Percentiles rank a stretch among this genome's conserved stretches.
Conservation (phyloP, 768 basidiomycete species). For the Mycena sanguinolenta region DNA sequence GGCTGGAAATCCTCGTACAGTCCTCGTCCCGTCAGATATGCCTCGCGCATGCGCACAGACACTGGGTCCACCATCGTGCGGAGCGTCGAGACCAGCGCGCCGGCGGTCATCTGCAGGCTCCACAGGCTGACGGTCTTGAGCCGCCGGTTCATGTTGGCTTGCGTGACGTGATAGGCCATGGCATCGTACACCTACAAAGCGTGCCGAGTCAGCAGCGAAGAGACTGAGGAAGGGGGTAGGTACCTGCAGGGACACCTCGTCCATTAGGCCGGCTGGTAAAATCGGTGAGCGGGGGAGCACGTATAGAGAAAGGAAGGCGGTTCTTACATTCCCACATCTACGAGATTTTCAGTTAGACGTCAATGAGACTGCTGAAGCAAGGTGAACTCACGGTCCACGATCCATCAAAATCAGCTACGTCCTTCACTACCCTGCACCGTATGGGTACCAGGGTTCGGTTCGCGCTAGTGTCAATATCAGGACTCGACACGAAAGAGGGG, state of each 20-base stretch:
- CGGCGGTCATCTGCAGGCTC: constrained; percentile 95
- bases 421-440: constrained; percentile 88
- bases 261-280: constrained; percentile 88
- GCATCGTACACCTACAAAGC: constrained; percentile 86
- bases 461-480: constrained; percentile 64
- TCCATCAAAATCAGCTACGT: constrained; percentile 91
- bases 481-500: constrained; percentile 1
- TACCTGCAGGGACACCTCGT: constrained; percentile 90
- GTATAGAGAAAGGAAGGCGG: constrained; percentile 2
- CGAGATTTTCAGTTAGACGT: constrained; percentile 31
- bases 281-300: constrained; percentile 35
- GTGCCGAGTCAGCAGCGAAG: constrained; percentile 18
- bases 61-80: constrained; percentile 83
- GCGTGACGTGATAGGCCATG: constrained; percentile 93
- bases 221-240: constrained; percentile 5
- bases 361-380: constrained; percentile 18
- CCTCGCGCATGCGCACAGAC: constrained; percentile 60
- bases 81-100: constrained; percentile 84
- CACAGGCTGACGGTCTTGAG: constrained; percentile 93
- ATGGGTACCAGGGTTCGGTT: constrained; percentile 96
- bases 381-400: constrained; percentile 87
- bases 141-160: constrained; percentile 89
- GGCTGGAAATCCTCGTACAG: constrained; percentile 32
- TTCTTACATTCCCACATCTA: constrained; percentile 94
- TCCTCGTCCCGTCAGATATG: constrained; percentile 51